Base-by-base conservation (phyloP, 257 asterid species). In the Mentha longifolia region DNA sequence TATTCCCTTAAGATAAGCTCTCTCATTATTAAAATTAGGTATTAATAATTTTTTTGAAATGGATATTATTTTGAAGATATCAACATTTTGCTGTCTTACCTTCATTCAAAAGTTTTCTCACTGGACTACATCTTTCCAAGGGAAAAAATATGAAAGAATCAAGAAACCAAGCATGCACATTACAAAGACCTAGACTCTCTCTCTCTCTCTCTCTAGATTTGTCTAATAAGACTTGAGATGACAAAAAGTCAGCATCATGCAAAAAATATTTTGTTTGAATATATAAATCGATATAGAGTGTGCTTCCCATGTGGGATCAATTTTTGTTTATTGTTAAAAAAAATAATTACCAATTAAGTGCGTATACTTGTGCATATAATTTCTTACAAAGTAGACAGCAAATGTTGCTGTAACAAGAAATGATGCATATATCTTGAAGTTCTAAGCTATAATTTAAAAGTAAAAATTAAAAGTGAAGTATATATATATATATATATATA, bases 41-140 rank as follows among this genome's bases (percentile, higher is more conserved):
- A 28, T 28, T 28, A 28, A 28, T 28, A 28, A 28, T 28, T 28
- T 35, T 35, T 7, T 35, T 35, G 39, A 35, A 35, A 5, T 7
- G 0, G 5, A 30, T 45, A 42, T 41, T 54, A 37, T 74, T 49
- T 65, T 17, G 72, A 22, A 65, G 52, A 60, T 59, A 65, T 61
- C 72, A 66, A 71, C 35, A 52, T 17, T 65, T 74, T 60, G 77
- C 77, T 75, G 80, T 75, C 75, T 65, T 79, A 33, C 58, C 80
- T 79, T 79, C 35, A 43, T 65, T 46, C 45, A 22, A 65, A 70
- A 65, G 79, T 69, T 49, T 70, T 70, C 70, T 51, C 67, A 41
- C 70, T 71, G 80, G 72, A 67, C 56, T 50, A 31, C 70, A 72
- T 42, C 43, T 30, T 73, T 73, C 78, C 72, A 55, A 49, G 10